Percentiles rank a stretch among this genome's conserved stretches.
These are phyloP conservation scores for Nakazawaea sp. DNA, from an alignment of 805 yeast species.

Conservation along the genomic window DNA sequence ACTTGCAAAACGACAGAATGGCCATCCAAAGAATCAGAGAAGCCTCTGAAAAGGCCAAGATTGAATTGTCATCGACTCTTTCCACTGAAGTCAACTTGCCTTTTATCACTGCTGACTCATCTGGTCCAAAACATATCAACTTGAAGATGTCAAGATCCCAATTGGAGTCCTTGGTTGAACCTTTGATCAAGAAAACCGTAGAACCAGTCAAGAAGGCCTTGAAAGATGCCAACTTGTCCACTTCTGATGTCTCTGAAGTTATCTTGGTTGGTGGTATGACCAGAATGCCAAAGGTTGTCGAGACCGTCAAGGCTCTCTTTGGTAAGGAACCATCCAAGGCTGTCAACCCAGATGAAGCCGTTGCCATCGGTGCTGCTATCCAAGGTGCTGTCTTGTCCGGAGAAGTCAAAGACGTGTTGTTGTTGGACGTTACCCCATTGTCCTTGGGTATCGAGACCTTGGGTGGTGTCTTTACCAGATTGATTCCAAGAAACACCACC, in stretches of 20 bases:
- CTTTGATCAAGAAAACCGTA: slow-evolving; percentile 59
- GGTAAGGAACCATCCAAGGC: slow-evolving; percentile 60
- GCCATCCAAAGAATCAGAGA: slow-evolving; percentile 74
- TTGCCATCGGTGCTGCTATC: slow-evolving; percentile 84
- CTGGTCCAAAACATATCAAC: slow-evolving; percentile 52
- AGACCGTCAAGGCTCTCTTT: slow-evolving; percentile 52
- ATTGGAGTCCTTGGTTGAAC: slow-evolving; percentile 59
- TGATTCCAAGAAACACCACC: slow-evolving; percentile 90
- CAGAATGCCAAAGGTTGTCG: slow-evolving; percentile 75
- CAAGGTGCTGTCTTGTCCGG: slow-evolving; percentile 86
- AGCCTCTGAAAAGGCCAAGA: slow-evolving; percentile 73
- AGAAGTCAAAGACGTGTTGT: slow-evolving; percentile 69
- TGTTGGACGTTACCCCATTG: slow-evolving; percentile 80
- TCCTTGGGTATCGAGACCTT: slow-evolving; percentile 95
- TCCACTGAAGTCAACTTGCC: slow-evolving; percentile 63
- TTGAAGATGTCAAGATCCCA: slow-evolving; percentile 56
- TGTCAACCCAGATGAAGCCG: slow-evolving; percentile 91
- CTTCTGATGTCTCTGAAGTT: slow-evolving; percentile 66
- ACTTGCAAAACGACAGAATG: slow-evolving; percentile 42
- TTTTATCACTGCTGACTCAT: slow-evolving; percentile 46
- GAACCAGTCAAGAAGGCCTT: slow-evolving; percentile 71
- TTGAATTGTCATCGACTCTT: slow-evolving; percentile 62
- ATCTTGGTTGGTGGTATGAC: slow-evolving; percentile 88
- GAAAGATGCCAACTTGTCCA: slow-evolving; percentile 62
- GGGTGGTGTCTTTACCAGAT: slow-evolving; percentile 95